Base-by-base conservation (phyloP, 306 rosid species). In the Trifolium pratense region DNA sequence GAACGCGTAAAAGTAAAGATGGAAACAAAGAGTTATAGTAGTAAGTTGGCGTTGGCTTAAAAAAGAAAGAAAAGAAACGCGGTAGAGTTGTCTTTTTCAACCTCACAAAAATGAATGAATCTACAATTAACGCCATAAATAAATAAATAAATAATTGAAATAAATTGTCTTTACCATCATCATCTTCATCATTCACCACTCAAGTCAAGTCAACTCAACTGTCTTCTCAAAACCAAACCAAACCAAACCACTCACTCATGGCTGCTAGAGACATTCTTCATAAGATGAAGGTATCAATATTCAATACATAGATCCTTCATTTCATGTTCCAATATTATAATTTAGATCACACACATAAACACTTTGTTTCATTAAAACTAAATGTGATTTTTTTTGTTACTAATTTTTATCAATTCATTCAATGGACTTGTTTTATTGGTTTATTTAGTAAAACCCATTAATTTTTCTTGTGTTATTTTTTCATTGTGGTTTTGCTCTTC, bases 281-380 rank as follows among this genome's bases (percentile, higher is more conserved):
- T 56, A 92, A 90, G 88, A 90, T 92, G 96, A 90, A 92, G 95
- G 97, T 92, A 68, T 55, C 39, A 5, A 45, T 11, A 42, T 1
- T n/a, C n/a, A n/a, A 2, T 6, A 23, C 11, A 16, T 8, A 49
- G 4, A 4, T 9, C 53, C 65, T n/a, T 15, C 52, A 20, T 53
- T 58, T 6, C n/a, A 70, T 48, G 6, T 53, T 53, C 26, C 12
- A 53, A 18, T 52, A 17, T 53, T 26, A 26, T 4, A 26, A 26
- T 26, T 26, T 53, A 18, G 59, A 53, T 20, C 59, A 49, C 5
- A 48, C 3, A 48, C 3, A 26, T 5, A 26, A 4, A 26, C 3
- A 51, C 57, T 51, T 52, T 52, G 1, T 25, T 51, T 51, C 8
- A 51, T 51, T 9, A 5, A 2, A 51, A 17, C 8, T n/a, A 7